These are phyloP conservation scores for Mucor sp. DNA, from an alignment of 371 early-diverging fungal species.

Conservation along the genomic window DNA sequence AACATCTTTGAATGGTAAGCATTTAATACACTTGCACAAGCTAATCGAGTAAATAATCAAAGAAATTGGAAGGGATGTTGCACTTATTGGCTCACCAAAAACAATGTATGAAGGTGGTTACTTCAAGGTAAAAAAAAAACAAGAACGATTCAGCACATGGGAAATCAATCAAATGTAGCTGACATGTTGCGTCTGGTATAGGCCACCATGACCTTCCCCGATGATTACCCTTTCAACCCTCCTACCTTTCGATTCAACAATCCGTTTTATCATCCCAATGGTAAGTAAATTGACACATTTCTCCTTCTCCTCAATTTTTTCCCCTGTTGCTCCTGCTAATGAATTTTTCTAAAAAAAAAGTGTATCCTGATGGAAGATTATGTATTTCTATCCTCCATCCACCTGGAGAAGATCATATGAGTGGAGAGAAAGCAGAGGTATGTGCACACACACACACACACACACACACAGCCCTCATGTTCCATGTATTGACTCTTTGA, in stretches of 20 bases:
- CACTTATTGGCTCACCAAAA: conserved; percentile 83
- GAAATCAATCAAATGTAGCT: neutral
- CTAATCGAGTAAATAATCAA: neutral
- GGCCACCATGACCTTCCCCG: conserved; percentile 62
- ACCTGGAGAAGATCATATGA: conserved; percentile 78
- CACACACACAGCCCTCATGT: no score
- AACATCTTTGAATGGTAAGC: conserved; percentile 61
- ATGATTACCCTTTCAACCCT: conserved; percentile 67
- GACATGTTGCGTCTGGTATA: conserved; percentile 5
- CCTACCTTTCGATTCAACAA: conserved; percentile 82
- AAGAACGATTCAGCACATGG: neutral
- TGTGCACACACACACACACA: neutral
- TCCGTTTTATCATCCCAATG: conserved; percentile 80
- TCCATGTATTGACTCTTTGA: neutral
- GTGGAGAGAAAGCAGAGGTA: conserved; percentile 84
- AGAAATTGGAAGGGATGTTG: conserved; percentile 63
- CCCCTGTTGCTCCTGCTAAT: neutral
- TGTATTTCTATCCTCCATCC: conserved; percentile 87
- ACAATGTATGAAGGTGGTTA: conserved; percentile 92
- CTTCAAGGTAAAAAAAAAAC: conserved; percentile 68
- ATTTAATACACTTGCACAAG: no score
- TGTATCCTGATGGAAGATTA: conserved; percentile 78
- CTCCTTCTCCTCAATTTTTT: neutral
- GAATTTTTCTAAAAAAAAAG: conserved; percentile 29
- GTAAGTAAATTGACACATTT: conserved; percentile 28